Evolutionary conservation across 352 stramenopile genomes (phyloP).

Genomic region (Globisporangium nagaii): DNA sequence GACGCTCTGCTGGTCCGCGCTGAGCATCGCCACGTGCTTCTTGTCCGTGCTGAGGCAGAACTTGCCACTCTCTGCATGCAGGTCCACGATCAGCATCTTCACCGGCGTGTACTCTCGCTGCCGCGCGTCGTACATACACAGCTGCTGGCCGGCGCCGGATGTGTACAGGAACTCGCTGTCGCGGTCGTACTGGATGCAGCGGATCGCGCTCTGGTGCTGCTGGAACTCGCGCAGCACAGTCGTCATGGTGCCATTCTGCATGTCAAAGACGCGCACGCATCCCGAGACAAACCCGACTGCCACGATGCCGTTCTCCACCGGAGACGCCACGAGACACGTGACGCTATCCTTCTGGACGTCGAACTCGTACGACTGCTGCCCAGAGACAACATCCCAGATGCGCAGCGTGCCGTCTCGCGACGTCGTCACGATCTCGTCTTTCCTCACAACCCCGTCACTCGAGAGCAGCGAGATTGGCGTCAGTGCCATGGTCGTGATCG

Average conservation of each 20-base stretch:
- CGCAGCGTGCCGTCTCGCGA: constrained; percentile 75
- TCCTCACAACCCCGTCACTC: background rate
- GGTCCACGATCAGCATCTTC: constrained; percentile 67
- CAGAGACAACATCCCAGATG: constrained; percentile 68
- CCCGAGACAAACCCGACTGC: constrained; percentile 80
- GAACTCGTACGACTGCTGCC: constrained; percentile 83
- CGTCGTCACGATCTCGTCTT: constrained; percentile 53
- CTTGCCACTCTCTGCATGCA: constrained; percentile 18
- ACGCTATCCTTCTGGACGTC: constrained; percentile 57
- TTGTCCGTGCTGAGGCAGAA: constrained; percentile 37
- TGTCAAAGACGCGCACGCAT: constrained; percentile 80
- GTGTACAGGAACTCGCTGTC: constrained; percentile 46
- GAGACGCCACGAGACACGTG: constrained; percentile 53
- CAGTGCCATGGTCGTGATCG: constrained; percentile 38
- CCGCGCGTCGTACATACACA: constrained; percentile 57
- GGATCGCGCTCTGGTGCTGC: constrained; percentile 78
- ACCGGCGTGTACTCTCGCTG: constrained; percentile 43
- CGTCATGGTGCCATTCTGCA: constrained; percentile 19
- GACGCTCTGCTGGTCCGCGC: constrained; percentile 19
- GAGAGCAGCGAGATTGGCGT: constrained; percentile 1
- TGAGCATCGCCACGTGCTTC: constrained; percentile 32
- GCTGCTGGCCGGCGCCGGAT: constrained; percentile 40
- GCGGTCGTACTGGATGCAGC: constrained; percentile 41
- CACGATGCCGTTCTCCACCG: constrained; percentile 29
- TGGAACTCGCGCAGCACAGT: constrained; percentile 69